A percentile compares a stretch with the other conserved stretches of the same genome.
These are phyloP conservation scores for Citrus cavaleriei DNA, from an alignment of 345 rosid species.

Conservation along the genomic window DNA sequence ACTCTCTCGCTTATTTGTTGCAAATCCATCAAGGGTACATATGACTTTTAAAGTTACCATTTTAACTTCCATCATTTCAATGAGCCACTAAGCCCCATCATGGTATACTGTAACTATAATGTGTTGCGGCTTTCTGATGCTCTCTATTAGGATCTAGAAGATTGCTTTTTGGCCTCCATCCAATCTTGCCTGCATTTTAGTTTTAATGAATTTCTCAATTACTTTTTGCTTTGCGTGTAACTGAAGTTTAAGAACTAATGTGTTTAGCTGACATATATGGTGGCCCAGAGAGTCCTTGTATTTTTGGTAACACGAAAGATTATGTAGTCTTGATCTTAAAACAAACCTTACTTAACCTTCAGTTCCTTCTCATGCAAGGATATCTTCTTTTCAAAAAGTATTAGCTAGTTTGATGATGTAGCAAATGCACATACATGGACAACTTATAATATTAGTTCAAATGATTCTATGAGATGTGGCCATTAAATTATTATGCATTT, in stretches of 20 bases:
- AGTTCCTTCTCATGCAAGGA: background rate
- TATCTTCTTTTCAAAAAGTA: background rate
- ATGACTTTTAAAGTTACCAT: background rate
- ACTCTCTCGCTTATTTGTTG: conserved; percentile 78
- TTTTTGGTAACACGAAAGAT: background rate
- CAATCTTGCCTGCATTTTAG: background rate
- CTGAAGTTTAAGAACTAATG: background rate
- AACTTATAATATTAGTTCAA: background rate
- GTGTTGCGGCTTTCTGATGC: too few species aligned
- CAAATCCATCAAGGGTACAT: conserved; percentile 64
- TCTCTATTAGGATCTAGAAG: background rate
- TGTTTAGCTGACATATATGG: background rate
- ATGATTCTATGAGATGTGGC: background rate
- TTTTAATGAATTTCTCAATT: background rate
- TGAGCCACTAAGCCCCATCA: background rate
- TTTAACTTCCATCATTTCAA: background rate
- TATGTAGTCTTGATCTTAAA: background rate
- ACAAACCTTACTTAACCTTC: background rate
- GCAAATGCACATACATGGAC: background rate
- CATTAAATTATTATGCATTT: background rate
- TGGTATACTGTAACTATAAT: background rate
- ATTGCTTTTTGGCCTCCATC: background rate
- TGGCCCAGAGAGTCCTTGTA: background rate
- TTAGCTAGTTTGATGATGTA: background rate
- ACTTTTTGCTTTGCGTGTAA: background rate